Conservation (phyloP, 2,329 filamentous ascomycete species). For the Neodidymelliopsis sp. region DNA sequence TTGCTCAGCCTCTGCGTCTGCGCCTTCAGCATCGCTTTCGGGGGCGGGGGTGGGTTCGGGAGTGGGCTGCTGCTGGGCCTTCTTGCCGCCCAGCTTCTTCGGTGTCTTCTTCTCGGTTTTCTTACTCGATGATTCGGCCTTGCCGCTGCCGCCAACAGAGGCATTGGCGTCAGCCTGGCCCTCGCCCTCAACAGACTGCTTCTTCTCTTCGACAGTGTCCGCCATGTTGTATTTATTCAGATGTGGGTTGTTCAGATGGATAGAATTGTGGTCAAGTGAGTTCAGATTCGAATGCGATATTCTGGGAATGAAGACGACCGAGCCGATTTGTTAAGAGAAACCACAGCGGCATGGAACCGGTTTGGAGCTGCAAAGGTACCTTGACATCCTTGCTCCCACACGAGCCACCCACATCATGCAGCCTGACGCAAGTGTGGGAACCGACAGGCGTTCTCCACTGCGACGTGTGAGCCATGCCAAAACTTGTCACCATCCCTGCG, state of each 20-base stretch:
- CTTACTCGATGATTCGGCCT: conserved; percentile 52
- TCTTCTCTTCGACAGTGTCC: conserved; percentile 49
- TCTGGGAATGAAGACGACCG: conserved; percentile 30
- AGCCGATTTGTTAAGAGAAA: conserved; percentile 44
- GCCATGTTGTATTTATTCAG: conserved; percentile 42
- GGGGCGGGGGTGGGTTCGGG: conserved; percentile 57
- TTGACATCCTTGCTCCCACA: conserved; percentile 40
- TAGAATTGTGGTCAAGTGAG: conserved; percentile 21
- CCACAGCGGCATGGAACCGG: conserved; percentile 43
- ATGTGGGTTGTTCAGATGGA: conserved; percentile 5
- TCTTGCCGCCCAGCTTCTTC: conserved; percentile 59
- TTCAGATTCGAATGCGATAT: too few species aligned
- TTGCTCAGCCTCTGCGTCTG: conserved; percentile 50
- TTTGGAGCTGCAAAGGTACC: conserved; percentile 44
- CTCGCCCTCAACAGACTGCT: conserved; percentile 47
- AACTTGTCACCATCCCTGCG: conserved; percentile 45
- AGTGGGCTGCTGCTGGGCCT: conserved; percentile 54
- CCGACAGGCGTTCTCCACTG: conserved; percentile 32
- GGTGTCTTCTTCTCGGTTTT: conserved; percentile 58
- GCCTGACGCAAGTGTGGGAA: conserved; percentile 49
- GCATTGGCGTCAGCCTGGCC: conserved; percentile 49
- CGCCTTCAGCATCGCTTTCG: conserved; percentile 52
- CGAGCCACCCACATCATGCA: conserved; percentile 47
- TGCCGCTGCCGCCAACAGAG: conserved; percentile 46
- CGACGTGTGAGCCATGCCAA: conserved; percentile 28